Base-by-base conservation (phyloP, 768 basidiomycete species). In the Fomitopsis pulvina region DNA sequence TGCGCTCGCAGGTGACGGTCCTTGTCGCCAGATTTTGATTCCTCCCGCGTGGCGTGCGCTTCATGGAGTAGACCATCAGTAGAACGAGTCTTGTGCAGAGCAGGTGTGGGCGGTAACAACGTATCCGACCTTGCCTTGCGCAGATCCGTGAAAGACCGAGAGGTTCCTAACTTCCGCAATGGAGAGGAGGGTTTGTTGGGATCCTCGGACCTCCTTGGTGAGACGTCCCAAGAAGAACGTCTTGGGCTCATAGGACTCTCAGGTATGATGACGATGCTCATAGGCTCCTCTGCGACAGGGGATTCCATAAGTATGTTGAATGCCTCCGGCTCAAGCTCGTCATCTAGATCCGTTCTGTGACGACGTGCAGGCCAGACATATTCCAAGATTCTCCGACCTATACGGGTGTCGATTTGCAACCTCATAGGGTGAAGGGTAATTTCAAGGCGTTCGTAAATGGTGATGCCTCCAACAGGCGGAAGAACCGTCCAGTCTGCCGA, bases 391-490 rank as follows among this genome's bases (percentile, higher is more conserved):
- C 81, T 75, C 18, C 77, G 76, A 8, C 91, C 92, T 25, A 94
- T 76, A 54, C 76, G 78, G 24, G 88, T 82, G 65, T 98, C 94
- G 43, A 97, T 75, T 56, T 92, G 89, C 6, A 96, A 74, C 26
- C 85, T 81, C 57, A 97, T 75, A 0, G 93, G 94, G 64, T 94
- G 92, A 37, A 96, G 71, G 24, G 80, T 77, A 29, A 95, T 68
- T 54, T 87, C 81, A 57, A 96, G 89, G 25, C 76, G 73, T 63
- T 92, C 84, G 63, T 92, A 85, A 54, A 96, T 89, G 1, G 85
- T 80, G 56, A 98, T 96, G 11, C 94, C 94, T 18, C 92, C 94
- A 21, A 97, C 92, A 14, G 92, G 89, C 1, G 92, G 79, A n/a
- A 92, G 71, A 22, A 88, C 77, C 3, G 76, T 80, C 93, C 92